These are phyloP conservation scores for Fusarium sublunatum DNA, from an alignment of 2,329 filamentous ascomycete species.

Conservation along the genomic window DNA sequence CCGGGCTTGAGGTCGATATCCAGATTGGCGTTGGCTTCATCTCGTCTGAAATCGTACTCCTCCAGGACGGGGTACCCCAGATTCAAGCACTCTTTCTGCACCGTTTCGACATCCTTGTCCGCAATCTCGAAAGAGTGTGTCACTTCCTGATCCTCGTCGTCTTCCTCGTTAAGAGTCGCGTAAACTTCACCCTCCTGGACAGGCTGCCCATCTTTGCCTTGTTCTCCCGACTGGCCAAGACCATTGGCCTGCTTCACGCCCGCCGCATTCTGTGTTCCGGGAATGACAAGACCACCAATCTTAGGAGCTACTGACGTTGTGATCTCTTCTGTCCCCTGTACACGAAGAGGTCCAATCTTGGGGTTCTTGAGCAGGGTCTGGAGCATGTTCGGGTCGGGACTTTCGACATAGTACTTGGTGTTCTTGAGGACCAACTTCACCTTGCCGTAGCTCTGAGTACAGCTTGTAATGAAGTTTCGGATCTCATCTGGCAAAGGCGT, in stretches of 20 bases:
- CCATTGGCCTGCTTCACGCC: slow-evolving; percentile 79
- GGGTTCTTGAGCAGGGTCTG: slow-evolving; percentile 88
- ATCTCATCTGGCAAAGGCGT: slow-evolving; percentile 86
- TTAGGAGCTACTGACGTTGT: slow-evolving; percentile 86
- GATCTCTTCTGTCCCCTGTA: slow-evolving; percentile 77
- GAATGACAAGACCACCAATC: slow-evolving; percentile 88
- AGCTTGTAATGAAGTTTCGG: slow-evolving; percentile 78
- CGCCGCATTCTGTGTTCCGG: slow-evolving; percentile 92
- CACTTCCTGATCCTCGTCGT: slow-evolving; percentile 85
- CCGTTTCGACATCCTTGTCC: slow-evolving; percentile 82
- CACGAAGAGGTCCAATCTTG: slow-evolving; percentile 81
- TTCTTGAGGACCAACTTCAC: slow-evolving; percentile 95
- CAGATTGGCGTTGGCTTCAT: slow-evolving; percentile 87
- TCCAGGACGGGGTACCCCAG: slow-evolving; percentile 90
- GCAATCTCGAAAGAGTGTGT: slow-evolving; percentile 95
- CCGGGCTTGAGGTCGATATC: slow-evolving; percentile 93
- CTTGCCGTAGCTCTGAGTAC: slow-evolving; percentile 92
- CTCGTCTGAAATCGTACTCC: slow-evolving; percentile 97
- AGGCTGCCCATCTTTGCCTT: slow-evolving; percentile 61
- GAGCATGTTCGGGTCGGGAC: slow-evolving; percentile 85
- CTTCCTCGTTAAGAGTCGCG: slow-evolving; percentile 81
- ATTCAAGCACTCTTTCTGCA: slow-evolving; percentile 89
- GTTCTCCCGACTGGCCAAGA: slow-evolving; percentile 49
- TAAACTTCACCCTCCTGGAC: slow-evolving; percentile 75
- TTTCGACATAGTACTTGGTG: slow-evolving; percentile 94